Base-by-base conservation (phyloP, 441 rosid species). In the Pelargonium citronellum region DNA sequence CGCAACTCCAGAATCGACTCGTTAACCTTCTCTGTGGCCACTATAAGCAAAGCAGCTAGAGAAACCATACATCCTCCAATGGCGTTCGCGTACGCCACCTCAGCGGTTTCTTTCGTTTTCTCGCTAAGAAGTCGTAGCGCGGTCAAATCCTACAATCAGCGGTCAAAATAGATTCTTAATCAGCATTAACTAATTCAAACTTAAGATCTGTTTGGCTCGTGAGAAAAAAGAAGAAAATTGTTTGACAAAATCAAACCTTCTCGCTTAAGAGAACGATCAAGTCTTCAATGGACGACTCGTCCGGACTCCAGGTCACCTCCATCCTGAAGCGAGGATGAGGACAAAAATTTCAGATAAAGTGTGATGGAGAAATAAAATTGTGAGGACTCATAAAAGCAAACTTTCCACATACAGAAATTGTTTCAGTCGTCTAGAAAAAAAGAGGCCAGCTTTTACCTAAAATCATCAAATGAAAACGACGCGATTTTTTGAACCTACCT, bases 301-400 rank as follows among this genome's bases (percentile, higher is more conserved):
- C 80, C 7, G 89, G 83, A 77, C 81, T 84, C 97, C 97, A 92
- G 34, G 43, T 78, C 79, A 90, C 83, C 61, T 79, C 83, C 67
- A 74, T 5, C 73, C 96, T 91, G 80, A 73, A 69, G 39, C 43
- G 55, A 64, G 19, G 51, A 15, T 64, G 30, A 65, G 71, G 12
- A 12, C 12, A 37, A 51, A 24, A 30, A 7, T 1, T 27, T 41
- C 49, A 64, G 9, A 30, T 17, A 44, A 8, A 67, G 12, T 41
- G 62, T 2, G 41, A 67, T 30, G 49, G n/a, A 47, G 64, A 39
- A 57, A 37, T 17, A 61, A 63, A 24, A 66, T 58, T n/a, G 63
- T 15, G 41, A 65, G 68, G 76, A 57, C n/a, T 20, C 41, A 63
- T 75, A 72, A 74, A 73, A 66, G 72, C 69, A 71, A 68, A 74